Evolutionary conservation across 371 early-diverging fungal species (phyloP).

Genomic region (Syncephalastrum monosporum): DNA sequence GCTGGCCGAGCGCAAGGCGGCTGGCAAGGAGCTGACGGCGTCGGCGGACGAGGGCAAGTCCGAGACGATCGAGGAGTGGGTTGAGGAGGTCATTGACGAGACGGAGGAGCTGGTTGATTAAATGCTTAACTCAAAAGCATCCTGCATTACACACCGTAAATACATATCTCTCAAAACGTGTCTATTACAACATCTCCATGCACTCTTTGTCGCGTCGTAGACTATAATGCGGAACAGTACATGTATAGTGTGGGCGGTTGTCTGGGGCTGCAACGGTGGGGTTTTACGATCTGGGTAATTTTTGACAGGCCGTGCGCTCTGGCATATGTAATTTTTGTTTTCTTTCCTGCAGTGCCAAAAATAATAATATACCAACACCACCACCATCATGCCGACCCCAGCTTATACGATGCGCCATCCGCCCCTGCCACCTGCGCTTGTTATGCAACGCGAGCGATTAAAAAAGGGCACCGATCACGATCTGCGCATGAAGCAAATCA

Average conservation of each 20-base stretch:
- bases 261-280: no score
- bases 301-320: no score
- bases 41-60: conserved; percentile 53
- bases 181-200: no score
- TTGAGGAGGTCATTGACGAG: conserved; percentile 73
- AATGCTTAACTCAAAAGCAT: neutral
- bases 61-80: conserved; percentile 82
- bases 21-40: conserved; percentile 53
- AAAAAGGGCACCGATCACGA: conserved; percentile 25
- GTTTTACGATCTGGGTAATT: no score
- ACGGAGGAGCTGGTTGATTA: conserved; percentile 45
- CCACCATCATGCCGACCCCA: conserved; percentile 10
- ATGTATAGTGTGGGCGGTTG: no score
- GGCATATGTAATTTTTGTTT: no score
- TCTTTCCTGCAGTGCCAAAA: no score
- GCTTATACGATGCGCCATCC: conserved; percentile 25
- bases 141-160: no score
- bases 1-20: conserved; percentile 56
- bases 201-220: no score
- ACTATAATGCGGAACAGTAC: no score
- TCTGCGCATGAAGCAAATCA: conserved; percentile 11
- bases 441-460: conserved; percentile 26
- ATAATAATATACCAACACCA: no score
- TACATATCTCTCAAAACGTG: no score
- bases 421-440: conserved; percentile 14